Evolutionary conservation across 257 asterid species (phyloP).

Genomic region (Avicennia marina): DNA sequence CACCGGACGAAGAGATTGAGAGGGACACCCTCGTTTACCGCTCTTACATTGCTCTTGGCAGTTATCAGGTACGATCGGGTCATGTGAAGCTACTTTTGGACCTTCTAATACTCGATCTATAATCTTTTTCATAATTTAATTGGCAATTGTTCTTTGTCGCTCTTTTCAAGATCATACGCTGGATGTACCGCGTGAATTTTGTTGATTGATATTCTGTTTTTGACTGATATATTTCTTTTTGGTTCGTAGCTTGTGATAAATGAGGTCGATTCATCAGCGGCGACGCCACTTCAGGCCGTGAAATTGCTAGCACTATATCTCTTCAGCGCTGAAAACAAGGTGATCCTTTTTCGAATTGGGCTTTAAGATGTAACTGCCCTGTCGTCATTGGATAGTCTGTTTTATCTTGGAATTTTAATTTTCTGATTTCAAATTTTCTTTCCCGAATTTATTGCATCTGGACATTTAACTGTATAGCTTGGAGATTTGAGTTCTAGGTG

Average conservation of each 20-base stretch:
- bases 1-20: slow-evolving; percentile 72
- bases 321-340: slow-evolving; percentile 70
- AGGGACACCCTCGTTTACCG: slow-evolving; percentile 78
- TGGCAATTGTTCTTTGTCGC: no score
- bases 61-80: slow-evolving; percentile 53
- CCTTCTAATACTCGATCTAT: not conserved
- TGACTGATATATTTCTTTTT: not conserved
- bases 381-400: no score
- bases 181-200: not conserved
- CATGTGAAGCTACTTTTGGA: slow-evolving; percentile 20
- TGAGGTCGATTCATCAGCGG: slow-evolving; percentile 90
- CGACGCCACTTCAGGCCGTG: slow-evolving; percentile 97
- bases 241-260: slow-evolving; percentile 65
- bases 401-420: no score
- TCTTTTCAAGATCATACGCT: not conserved
- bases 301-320: slow-evolving; percentile 83
- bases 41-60: slow-evolving; percentile 87
- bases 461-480: no score
- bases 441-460: no score
- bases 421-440: no score
- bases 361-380: no score
- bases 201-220: not conserved
- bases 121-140: no score
- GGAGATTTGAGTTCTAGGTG: no score
- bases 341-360: slow-evolving; percentile 16